Evolutionary conservation across 768 basidiomycete species (phyloP), one percentile per base, ranked within the genome.

Genomic region (Hortiboletus campestris): DNA sequence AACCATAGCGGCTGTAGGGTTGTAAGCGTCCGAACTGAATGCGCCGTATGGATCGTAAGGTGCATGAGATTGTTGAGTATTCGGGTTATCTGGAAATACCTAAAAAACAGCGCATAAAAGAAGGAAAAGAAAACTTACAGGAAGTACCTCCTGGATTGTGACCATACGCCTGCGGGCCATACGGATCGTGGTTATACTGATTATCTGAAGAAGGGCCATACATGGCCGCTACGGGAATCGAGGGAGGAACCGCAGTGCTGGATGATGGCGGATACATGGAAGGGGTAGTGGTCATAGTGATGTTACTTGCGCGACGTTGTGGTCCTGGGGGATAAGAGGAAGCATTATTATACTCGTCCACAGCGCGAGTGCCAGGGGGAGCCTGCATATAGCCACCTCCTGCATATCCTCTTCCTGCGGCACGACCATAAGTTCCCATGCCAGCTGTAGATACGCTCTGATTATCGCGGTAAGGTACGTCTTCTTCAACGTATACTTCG

Each of bases 311-410:
- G 51, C 75, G 76, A 36, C 76, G 74, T 34, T 70, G 74, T 3
- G 78, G 75, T 44, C 57, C 59, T 32, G 80, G 79, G 19, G 83
- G 73, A 53, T 79, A 77, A 19, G 81, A 75, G 17, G 76, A 64
- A 20, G 75, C 53, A 32, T 78, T 72, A 64, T 91, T 88, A 57
- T 89, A 91, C 20, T 88, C 87, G 63, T 92, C 90, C 7, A 91
- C 77, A 6, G 91, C 83, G 41, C 88, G 81, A 39, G 82, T 79
- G 3, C 90, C 90, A 16, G 75, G 69, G 6, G 84, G 72, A 20
- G 79, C 88, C 58, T 81, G 85, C 2, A 82, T 76, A 67, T 92
- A 92, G 8, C 88, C 88, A 51, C 76, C 77, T n/a, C 75, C 73
- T 10, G 75, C 66, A 56, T 76, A 79, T 4, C 64, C 68, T 28